Base-by-base conservation (phyloP, 441 rosid species). In the Kokia cookei region DNA sequence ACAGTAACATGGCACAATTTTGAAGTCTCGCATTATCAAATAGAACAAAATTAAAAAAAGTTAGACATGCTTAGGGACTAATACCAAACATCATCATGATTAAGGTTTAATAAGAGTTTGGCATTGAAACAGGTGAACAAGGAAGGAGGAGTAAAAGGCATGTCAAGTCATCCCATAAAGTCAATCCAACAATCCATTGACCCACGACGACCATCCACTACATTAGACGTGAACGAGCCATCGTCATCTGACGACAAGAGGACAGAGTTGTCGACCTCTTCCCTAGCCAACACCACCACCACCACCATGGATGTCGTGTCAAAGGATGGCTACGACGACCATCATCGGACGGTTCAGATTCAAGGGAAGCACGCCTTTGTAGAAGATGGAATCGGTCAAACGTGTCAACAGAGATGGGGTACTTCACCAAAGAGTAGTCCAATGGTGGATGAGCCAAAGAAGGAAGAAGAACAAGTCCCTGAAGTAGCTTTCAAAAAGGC, bases 401-500 rank as follows among this genome's bases (percentile, higher is more conserved):
- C 80, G 13, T 75, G 83, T 5, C 83, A 32, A 32, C 1, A 73
- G 72, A 82, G 82, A 43, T 73, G 79, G 84, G 82, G 87, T 2
- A 82, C 88, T 32, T 32, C 37, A 6, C 37, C 37, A 32, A 32
- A 32, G 37, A 32, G 37, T 32, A 62, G 81, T 77, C 84, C 85
- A n/a, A 87, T 74, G 73, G 32, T 78, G 2, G 89, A 86, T 15
- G 89, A 83, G 58, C 73, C 58, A 55, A 87, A 82, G 72, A 61
- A 43, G 17, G 85, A 81, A 7, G 85, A 81, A 12, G 90, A 85
- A 17, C 89, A 81, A 70, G 77, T 59, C 57, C 64, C 76, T 24
- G 86, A 86, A 6, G 84, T 71, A 22, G 89, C 97, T 7, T 84
- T 83, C 69, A 84, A 89, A 80, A 93, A 89, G 81, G 94, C 96